A percentile compares a stretch with the other conserved stretches of the same genome.
Conservation (phyloP, 176 grass and related monocot genomes). For the Carex myosuroides region DNA sequence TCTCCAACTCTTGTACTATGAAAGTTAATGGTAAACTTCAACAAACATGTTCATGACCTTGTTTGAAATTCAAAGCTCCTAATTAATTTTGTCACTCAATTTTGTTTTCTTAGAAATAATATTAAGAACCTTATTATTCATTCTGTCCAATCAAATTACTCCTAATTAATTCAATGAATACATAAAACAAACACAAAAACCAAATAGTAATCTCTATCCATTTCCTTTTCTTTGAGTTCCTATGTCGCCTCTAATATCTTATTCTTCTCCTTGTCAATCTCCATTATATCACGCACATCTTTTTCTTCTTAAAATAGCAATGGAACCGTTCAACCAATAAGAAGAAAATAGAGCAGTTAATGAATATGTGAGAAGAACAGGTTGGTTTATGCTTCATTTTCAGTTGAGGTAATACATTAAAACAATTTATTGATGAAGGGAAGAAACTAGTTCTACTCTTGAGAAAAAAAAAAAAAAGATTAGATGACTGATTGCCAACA, state of each 20-base stretch:
- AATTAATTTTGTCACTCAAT: neutral
- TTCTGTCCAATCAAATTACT: neutral
- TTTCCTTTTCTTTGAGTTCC: neutral
- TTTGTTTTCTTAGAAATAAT: neutral
- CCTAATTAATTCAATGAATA: neutral
- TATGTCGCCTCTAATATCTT: neutral
- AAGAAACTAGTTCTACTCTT: neutral
- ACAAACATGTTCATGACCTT: too few relatives aligned
- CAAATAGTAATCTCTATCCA: neutral
- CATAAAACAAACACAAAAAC: too few relatives aligned
- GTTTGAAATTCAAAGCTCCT: too few relatives aligned
- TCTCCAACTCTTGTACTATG: too few relatives aligned
- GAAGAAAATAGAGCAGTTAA: too few relatives aligned
- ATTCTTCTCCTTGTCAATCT: neutral
- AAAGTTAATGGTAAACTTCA: too few relatives aligned
- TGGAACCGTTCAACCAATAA: neutral
- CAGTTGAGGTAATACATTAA: neutral
- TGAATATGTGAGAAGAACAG: neutral
- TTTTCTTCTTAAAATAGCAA: neutral
- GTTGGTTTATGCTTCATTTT: neutral
- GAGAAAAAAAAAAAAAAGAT: neutral
- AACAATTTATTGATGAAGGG: neutral
- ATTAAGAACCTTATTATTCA: too few relatives aligned
- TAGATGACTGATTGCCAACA: too few relatives aligned
- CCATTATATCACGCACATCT: neutral